These are phyloP conservation scores for Chaetomiaceae sp. DNA, from an alignment of 2,329 filamentous ascomycete species.

Conservation along the genomic window DNA sequence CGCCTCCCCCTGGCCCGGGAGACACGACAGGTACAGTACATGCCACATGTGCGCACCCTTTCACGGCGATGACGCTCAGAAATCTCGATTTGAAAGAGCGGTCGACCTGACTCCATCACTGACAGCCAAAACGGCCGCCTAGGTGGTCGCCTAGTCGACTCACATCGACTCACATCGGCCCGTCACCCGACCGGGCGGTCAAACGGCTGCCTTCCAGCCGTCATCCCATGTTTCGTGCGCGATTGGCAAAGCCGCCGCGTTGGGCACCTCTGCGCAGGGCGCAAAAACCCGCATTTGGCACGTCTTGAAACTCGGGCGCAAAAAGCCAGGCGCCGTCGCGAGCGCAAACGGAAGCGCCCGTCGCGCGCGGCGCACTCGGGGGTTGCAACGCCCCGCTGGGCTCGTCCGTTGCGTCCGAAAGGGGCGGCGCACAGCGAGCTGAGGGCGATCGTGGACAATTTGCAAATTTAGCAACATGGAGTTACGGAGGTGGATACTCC, in stretches of 20 bases:
- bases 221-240: not conserved
- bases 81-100: constrained; percentile 20
- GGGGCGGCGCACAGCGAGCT: constrained; percentile 30
- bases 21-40: constrained; percentile 18
- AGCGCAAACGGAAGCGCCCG: constrained; percentile 21
- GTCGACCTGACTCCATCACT: constrained; percentile 13
- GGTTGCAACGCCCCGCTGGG: constrained; percentile 6
- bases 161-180: no score
- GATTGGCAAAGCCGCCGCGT: constrained; percentile 14
- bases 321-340: not conserved
- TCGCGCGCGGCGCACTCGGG: constrained; percentile 4
- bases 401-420: constrained; percentile 15
- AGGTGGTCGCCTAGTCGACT: constrained; percentile 5
- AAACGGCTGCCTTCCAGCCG: constrained; percentile 8
- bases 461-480: constrained; percentile 24
- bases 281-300: constrained; percentile 11
- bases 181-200: not conserved
- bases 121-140: constrained; percentile 4
- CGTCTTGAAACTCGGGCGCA: constrained; percentile 5
- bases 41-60: constrained; percentile 17
- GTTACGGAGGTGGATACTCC: constrained; percentile 14
- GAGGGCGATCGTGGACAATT: constrained; percentile 23
- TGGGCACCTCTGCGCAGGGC: constrained; percentile 13
- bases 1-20: constrained; percentile 21
- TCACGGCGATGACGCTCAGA: constrained; percentile 13